These are phyloP conservation scores for Rhizophora mangle DNA, from an alignment of 345 rosid species.

Conservation along the genomic window DNA sequence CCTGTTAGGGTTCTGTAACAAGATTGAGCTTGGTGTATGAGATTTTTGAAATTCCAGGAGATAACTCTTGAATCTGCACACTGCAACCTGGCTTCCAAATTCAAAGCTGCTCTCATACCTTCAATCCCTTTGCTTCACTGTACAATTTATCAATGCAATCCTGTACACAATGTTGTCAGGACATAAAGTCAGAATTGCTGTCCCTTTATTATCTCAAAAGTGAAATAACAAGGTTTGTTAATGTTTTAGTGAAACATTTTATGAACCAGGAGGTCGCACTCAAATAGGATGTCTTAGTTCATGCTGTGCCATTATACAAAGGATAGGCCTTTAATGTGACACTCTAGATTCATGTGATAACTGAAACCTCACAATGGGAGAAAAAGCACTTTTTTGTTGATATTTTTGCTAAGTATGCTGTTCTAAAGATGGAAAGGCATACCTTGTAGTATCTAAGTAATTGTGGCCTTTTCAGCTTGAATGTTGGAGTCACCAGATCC, in stretches of 20 bases:
- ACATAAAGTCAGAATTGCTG: background rate
- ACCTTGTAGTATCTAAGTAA: conserved; percentile 83
- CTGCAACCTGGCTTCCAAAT: conserved; percentile 1
- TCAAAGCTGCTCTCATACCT: conserved; percentile 32
- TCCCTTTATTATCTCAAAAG: too few relatives aligned
- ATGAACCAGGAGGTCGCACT: too few relatives aligned
- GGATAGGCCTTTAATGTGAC: too few relatives aligned
- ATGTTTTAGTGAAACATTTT: too few relatives aligned
- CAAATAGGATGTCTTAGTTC: too few relatives aligned
- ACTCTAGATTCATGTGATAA: too few relatives aligned
- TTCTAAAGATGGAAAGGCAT: background rate
- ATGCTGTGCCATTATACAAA: too few relatives aligned
- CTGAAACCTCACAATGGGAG: too few relatives aligned
- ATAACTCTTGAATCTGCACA: background rate
- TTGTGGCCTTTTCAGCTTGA: conserved; percentile 89
- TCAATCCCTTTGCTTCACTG: conserved; percentile 57
- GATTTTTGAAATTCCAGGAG: background rate
- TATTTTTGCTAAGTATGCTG: background rate
- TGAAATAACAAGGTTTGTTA: background rate
- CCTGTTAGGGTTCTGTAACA: conserved; percentile 1
- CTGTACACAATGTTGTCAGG: conserved; percentile 30
- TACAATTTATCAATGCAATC: conserved; percentile 61
- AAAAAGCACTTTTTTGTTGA: too few relatives aligned
- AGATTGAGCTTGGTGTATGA: background rate
- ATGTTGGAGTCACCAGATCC: conserved; percentile 84